A percentile compares a stretch with the other conserved stretches of the same genome.
Evolutionary conservation across 768 basidiomycete species (phyloP).

Genomic region (Symmetrospora coprosmae): DNA sequence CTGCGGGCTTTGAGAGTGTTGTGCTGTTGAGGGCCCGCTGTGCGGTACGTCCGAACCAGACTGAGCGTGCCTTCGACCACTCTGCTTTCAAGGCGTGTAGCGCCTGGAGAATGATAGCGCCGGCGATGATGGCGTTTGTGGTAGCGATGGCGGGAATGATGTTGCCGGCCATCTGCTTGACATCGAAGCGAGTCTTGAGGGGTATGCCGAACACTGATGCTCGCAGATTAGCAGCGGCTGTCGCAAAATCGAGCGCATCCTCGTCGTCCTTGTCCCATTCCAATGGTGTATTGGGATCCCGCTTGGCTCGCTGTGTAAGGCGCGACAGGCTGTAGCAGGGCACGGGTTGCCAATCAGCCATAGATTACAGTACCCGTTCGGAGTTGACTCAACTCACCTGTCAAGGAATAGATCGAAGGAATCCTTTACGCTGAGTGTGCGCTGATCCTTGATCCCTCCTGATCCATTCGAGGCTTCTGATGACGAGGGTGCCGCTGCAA

Average conservation of each 20-base stretch:
- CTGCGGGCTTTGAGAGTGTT: constrained; percentile 54
- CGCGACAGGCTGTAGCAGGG: constrained; percentile 54
- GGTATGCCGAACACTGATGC: constrained; percentile 79
- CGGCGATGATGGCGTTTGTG: constrained; percentile 93
- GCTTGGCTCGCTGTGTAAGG: constrained; percentile 55
- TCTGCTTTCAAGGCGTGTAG: constrained; percentile 60
- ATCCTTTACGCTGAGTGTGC: constrained; percentile 58
- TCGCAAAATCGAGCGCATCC: constrained; percentile 90
- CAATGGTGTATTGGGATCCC: constrained; percentile 34
- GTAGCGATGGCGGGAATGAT: constrained; percentile 99
- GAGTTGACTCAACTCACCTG: constrained; percentile 48
- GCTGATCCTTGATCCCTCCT: constrained; percentile 62
- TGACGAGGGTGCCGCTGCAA: constrained; percentile 44
- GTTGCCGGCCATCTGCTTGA: constrained; percentile 99
- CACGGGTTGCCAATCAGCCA: too few species aligned
- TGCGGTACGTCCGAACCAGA: constrained; percentile 65
- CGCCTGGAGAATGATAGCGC: constrained; percentile 83
- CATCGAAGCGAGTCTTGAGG: constrained; percentile 82
- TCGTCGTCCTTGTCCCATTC: constrained; percentile 95
- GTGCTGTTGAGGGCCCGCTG: constrained; percentile 61
- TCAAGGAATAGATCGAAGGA: constrained; percentile 69
- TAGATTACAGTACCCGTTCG: too few species aligned
- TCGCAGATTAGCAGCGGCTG: constrained; percentile 81
- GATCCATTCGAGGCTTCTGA: constrained; percentile 29
- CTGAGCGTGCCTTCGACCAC: constrained; percentile 41